Conservation (phyloP, 768 basidiomycete species). For the Candolleomyces efflorescens region DNA sequence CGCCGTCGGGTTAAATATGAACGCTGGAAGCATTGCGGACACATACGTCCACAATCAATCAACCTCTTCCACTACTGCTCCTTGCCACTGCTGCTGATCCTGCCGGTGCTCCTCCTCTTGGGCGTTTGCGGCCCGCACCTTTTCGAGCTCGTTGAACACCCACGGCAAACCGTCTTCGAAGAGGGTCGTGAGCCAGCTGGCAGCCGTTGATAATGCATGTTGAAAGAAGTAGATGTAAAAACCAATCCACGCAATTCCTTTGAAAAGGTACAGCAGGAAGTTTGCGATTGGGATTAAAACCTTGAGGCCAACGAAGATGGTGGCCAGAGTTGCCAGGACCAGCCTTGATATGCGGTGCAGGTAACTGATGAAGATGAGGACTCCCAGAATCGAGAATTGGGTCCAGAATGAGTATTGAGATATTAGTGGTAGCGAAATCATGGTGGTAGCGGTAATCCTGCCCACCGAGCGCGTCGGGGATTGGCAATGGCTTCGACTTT, state of each 20-base stretch:
- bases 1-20: too few species aligned
- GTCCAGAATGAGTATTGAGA: slow-evolving; percentile 24
- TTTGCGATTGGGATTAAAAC: slow-evolving; percentile 15
- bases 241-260: slow-evolving; percentile 28
- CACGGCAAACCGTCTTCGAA: slow-evolving; percentile 9
- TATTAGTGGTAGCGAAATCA: slow-evolving; percentile 18
- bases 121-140: background rate
- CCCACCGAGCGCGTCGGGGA: too few species aligned
- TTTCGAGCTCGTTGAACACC: slow-evolving; percentile 14
- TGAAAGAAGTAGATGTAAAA: slow-evolving; percentile 33
- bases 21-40: too few species aligned
- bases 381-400: slow-evolving; percentile 22
- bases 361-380: slow-evolving; percentile 25
- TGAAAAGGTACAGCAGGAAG: slow-evolving; percentile 19
- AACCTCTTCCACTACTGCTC: background rate
- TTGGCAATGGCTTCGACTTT: too few species aligned
- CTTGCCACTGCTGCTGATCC: background rate
- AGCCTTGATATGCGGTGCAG: slow-evolving; percentile 21
- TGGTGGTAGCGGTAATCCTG: slow-evolving; percentile 17
- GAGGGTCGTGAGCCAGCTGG: slow-evolving; percentile 11
- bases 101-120: background rate
- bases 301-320: slow-evolving; percentile 24
- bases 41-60: background rate
- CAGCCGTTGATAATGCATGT: slow-evolving; percentile 21
- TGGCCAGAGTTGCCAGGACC: slow-evolving; percentile 16